Evolutionary conservation across 1,139 yeast genomes (phyloP).

Genomic region (Blastobotrys aristatus): DNA sequence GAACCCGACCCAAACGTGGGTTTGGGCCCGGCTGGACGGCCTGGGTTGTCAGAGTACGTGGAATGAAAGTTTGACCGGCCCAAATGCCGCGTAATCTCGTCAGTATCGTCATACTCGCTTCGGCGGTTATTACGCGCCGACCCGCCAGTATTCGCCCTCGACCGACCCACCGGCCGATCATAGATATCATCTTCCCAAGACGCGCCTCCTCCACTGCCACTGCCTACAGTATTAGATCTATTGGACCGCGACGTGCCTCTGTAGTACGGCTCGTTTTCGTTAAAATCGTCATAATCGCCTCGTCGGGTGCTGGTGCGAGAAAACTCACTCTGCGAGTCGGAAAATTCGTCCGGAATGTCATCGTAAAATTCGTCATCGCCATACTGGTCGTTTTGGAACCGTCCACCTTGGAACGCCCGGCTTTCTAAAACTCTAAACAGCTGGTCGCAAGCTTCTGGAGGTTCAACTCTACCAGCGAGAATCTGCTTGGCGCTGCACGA

Average conservation of each 20-base stretch:
- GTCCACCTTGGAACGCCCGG: constrained; percentile 67
- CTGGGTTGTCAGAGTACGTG: constrained; percentile 31
- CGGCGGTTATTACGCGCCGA: constrained; percentile 19
- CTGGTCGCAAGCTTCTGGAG: constrained; percentile 92
- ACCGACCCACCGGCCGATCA: constrained; percentile 42
- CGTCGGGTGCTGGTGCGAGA: constrained; percentile 17
- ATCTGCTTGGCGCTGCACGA: constrained; percentile 81
- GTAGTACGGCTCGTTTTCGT: constrained; percentile 32
- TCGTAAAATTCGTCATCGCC: constrained; percentile 61
- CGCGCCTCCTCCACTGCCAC: constrained; percentile 33
- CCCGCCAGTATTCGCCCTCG: constrained; percentile 10
- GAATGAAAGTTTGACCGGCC: constrained; percentile 31
- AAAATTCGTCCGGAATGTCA: constrained; percentile 60
- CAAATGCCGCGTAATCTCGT: constrained; percentile 37
- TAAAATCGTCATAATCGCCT: constrained; percentile 40
- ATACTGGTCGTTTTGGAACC: constrained; percentile 44
- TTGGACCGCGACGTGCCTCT: constrained; percentile 1
- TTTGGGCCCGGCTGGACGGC: constrained; percentile 47
- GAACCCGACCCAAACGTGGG: constrained; percentile 36
- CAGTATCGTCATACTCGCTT: constrained; percentile 22
- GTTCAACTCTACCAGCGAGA: constrained; percentile 77
- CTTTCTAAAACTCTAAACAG: constrained; percentile 82
- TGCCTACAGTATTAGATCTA: background rate
- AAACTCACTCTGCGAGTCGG: constrained; percentile 26
- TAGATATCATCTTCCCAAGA: constrained; percentile 85